Conservation (phyloP, 305 asterid species). For the Fraxinus angustifolia region DNA sequence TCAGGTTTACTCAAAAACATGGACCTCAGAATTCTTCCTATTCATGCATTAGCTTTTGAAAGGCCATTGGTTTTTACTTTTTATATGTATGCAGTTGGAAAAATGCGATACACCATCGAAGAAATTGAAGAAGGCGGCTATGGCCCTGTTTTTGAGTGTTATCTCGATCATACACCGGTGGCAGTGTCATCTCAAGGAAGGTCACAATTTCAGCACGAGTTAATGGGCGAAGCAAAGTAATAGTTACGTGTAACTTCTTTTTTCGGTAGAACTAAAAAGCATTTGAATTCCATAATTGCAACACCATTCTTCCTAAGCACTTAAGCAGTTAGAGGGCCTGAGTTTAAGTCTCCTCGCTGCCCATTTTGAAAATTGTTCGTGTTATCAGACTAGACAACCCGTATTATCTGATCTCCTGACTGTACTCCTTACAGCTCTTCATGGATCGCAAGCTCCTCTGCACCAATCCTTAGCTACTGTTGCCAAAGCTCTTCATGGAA, state of each 20-base stretch:
- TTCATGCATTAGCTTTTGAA: not conserved
- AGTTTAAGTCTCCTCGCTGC: not conserved
- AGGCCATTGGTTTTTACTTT: not conserved
- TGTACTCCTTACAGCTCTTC: too few relatives aligned
- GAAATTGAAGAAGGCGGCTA: constrained; percentile 92
- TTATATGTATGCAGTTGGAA: constrained; percentile 23
- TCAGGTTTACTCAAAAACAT: constrained; percentile 41
- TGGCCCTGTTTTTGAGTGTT: constrained; percentile 77
- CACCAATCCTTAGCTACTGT: too few relatives aligned
- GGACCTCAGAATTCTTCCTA: too few relatives aligned
- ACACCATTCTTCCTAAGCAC: not conserved
- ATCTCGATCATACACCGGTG: constrained; percentile 71
- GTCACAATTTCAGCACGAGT: constrained; percentile 81
- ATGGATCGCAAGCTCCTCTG: too few relatives aligned
- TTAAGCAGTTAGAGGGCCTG: not conserved
- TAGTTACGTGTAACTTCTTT: not conserved
- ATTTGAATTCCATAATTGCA: not conserved
- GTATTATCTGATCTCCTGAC: too few relatives aligned
- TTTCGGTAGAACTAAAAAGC: not conserved
- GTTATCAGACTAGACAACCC: too few relatives aligned
- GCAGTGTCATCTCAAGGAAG: constrained; percentile 82
- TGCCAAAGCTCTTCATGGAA: too few relatives aligned
- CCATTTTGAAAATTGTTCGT: not conserved
- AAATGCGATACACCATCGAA: constrained; percentile 51
- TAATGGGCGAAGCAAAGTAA: constrained; percentile 13